Conservation (phyloP, 169 alveolate species). For the Plasmodium ovale region DNA sequence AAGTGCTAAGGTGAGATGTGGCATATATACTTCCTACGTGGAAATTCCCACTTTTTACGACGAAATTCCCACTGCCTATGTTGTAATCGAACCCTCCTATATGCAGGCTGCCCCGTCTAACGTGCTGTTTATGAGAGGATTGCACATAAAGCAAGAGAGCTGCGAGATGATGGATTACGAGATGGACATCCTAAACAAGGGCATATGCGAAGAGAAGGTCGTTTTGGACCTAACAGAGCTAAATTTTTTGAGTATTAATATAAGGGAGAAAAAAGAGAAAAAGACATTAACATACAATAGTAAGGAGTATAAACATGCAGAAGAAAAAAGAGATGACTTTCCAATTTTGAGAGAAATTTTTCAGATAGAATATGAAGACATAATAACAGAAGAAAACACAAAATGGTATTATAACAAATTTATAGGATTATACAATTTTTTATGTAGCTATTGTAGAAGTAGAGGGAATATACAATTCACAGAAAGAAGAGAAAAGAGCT, state of each 20-base stretch:
- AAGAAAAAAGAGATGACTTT: not conserved
- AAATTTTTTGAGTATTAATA: constrained; percentile 2
- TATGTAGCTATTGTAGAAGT: not conserved
- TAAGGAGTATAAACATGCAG: constrained; percentile 46
- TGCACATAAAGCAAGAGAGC: constrained; percentile 19
- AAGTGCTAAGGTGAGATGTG: constrained; percentile 4
- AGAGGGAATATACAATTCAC: constrained; percentile 5
- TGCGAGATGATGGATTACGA: constrained; percentile 24
- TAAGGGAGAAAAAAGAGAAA: not conserved
- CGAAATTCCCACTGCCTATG: too few species aligned
- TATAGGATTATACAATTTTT: constrained; percentile 22
- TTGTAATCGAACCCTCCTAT: not conserved
- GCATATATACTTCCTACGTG: not conserved
- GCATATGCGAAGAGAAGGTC: constrained; percentile 45
- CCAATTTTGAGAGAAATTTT: not conserved
- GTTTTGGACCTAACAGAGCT: constrained; percentile 12
- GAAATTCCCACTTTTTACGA: too few species aligned
- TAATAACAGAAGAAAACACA: constrained; percentile 32
- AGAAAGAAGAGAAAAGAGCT: not conserved
- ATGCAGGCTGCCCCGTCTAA: constrained; percentile 19
- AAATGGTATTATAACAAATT: constrained; percentile 26
- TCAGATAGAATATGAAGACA: constrained; percentile 40
- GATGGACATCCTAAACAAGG: constrained; percentile 37
- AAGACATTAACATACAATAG: not conserved
- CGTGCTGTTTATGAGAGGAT: not conserved